These are phyloP conservation scores for Pseudogymnoascus sp. DNA, from an alignment of 2,329 filamentous ascomycete species.

Conservation along the genomic window DNA sequence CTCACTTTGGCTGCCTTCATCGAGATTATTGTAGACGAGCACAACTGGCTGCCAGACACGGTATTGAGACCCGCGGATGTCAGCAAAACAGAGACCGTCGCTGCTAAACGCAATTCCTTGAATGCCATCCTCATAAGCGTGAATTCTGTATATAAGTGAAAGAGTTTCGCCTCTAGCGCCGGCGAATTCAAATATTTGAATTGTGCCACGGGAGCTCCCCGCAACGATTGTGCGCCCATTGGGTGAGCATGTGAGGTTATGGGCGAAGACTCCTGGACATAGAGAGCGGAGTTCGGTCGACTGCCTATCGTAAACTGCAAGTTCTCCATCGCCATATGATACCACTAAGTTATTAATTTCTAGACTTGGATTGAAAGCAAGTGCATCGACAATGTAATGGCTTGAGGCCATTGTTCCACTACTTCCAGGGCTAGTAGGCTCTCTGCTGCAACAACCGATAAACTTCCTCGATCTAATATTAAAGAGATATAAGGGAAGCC, in stretches of 20 bases:
- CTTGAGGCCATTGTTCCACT: too few species aligned
- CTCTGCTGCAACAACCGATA: constrained; percentile 20
- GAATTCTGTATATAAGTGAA: constrained; percentile 26
- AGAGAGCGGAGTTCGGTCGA: neutral
- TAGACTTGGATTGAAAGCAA: neutral
- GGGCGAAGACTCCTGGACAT: neutral
- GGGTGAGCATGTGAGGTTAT: neutral
- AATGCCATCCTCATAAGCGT: constrained; percentile 23
- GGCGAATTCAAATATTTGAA: neutral
- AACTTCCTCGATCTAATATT: constrained; percentile 13
- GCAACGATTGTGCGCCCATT: neutral
- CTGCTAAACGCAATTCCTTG: constrained; percentile 24
- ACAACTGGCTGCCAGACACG: constrained; percentile 31
- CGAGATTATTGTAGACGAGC: constrained; percentile 19
- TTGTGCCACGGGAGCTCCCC: neutral
- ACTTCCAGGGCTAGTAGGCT: constrained; percentile 11
- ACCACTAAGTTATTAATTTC: neutral
- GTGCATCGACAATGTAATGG: neutral
- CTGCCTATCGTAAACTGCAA: neutral
- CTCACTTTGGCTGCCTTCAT: constrained; percentile 17
- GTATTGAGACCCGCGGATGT: constrained; percentile 26
- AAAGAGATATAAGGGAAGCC: constrained; percentile 15
- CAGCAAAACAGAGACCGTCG: constrained; percentile 27
- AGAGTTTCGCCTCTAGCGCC: constrained; percentile 12
- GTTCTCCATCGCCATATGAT: neutral